Evolutionary conservation across 768 basidiomycete genomes (phyloP).

Genomic region (Pholiota microspora): DNA sequence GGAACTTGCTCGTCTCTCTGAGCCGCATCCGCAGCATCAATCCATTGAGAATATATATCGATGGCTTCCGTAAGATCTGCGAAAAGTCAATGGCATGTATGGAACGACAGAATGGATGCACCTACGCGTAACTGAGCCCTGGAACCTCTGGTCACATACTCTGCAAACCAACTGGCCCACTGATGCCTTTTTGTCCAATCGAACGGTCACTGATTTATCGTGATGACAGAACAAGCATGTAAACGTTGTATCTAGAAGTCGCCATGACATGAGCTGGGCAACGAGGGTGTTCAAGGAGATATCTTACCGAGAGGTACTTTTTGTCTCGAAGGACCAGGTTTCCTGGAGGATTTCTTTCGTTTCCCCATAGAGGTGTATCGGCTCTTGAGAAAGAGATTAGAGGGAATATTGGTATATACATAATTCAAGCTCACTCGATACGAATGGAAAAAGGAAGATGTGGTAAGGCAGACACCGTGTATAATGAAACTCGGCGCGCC

Average conservation of each 20-base stretch:
- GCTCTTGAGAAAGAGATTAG: not conserved
- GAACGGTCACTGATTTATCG: slow-evolving; percentile 83
- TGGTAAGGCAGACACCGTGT: not conserved
- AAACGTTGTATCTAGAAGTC: slow-evolving; percentile 67
- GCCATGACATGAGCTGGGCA: not conserved
- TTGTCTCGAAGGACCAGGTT: slow-evolving; percentile 65
- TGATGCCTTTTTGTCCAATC: slow-evolving; percentile 84
- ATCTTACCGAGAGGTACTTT: slow-evolving; percentile 72
- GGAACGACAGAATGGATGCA: slow-evolving; percentile 7
- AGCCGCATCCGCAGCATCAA: slow-evolving; percentile 83
- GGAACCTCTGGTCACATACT: slow-evolving; percentile 84
- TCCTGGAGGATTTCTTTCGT: slow-evolving; percentile 86
- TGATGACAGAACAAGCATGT: slow-evolving; percentile 90
- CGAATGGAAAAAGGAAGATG: not conserved
- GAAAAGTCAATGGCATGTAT: slow-evolving; percentile 7
- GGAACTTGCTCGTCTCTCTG: slow-evolving; percentile 56
- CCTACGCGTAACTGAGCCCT: slow-evolving; percentile 83
- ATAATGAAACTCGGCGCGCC: not conserved
- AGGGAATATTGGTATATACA: not conserved
- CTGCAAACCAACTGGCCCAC: slow-evolving; percentile 78
- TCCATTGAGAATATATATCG: slow-evolving; percentile 91
- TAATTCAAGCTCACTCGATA: not conserved
- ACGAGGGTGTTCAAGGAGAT: not conserved
- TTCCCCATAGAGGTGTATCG: slow-evolving; percentile 69
- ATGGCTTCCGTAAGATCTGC: slow-evolving; percentile 84